A percentile compares a stretch with the other conserved stretches of the same genome.
phyloP scores from a whole-genome alignment of 2,329 filamentous ascomycete genomes.

The Acephala macrosclerotiorum region DNA sequence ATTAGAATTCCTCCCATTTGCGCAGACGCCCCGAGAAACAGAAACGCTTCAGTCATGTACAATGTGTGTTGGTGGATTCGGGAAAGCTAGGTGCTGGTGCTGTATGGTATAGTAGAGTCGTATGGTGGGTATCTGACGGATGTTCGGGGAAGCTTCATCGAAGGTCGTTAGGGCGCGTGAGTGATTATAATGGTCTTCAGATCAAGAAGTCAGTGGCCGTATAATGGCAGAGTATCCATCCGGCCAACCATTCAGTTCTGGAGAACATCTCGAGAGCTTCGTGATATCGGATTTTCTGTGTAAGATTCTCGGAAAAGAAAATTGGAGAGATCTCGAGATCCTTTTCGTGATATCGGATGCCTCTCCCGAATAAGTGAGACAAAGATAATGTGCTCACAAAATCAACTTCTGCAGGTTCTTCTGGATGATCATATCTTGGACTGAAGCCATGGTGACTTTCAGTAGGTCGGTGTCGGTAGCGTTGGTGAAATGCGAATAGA shows the following conservation, averaged over 20 bases:
- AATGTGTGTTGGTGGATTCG: not conserved
- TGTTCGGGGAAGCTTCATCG: not conserved
- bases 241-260: constrained; percentile 9
- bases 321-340: constrained; percentile 10
- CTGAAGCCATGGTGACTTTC: constrained; percentile 86
- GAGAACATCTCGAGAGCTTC: constrained; percentile 8
- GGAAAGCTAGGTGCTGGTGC: not conserved
- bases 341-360: constrained; percentile 10
- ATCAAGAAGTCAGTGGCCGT: constrained; percentile 10
- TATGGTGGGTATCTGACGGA: not conserved
- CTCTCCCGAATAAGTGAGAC: constrained; percentile 1
- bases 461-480: constrained; percentile 75
- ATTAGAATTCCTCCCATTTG: constrained; percentile 9
- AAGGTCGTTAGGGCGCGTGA: constrained; percentile 8
- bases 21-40: constrained; percentile 8
- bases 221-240: not conserved
- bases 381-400: constrained; percentile 45
- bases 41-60: constrained; percentile 10
- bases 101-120: not conserved
- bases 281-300: constrained; percentile 1
- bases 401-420: constrained; percentile 83
- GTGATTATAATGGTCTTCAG: not conserved
- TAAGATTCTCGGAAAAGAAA: constrained; percentile 2
- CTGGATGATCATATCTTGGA: constrained; percentile 89
- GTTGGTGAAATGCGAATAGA: constrained; percentile 66